These are phyloP conservation scores for Debaryomycetaceae sp. DNA, from an alignment of 1,139 yeast genomes.

Conservation along the genomic window DNA sequence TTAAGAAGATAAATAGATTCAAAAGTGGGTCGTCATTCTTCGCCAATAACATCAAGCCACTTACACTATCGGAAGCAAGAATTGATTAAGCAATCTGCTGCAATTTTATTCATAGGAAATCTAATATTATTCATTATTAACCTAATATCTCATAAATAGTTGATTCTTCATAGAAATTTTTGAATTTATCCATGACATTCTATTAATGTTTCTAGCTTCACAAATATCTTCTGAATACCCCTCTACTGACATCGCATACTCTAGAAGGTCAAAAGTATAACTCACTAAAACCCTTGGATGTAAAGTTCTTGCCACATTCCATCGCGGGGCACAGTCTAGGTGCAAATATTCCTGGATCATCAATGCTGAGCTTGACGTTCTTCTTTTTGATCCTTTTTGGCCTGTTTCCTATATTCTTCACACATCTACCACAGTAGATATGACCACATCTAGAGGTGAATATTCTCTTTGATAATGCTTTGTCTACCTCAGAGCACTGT, in stretches of 20 bases:
- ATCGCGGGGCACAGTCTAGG: slow-evolving; percentile 47
- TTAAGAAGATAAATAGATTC: slow-evolving; percentile 69
- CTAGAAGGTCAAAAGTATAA: slow-evolving; percentile 22
- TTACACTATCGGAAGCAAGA: slow-evolving; percentile 49
- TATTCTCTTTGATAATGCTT: slow-evolving; percentile 61
- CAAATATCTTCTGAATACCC: neutral
- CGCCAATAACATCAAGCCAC: slow-evolving; percentile 47
- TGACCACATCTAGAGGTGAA: slow-evolving; percentile 81
- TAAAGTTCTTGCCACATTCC: slow-evolving; percentile 34
- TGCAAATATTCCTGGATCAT: slow-evolving; percentile 45
- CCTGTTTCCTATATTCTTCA: slow-evolving; percentile 50
- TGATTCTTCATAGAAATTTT: neutral
- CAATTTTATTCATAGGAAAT: neutral
- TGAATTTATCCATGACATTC: neutral
- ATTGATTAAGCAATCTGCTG: slow-evolving; percentile 28
- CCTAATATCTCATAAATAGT: neutral
- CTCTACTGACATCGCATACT: neutral
- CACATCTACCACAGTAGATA: slow-evolving; percentile 83
- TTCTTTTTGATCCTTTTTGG: slow-evolving; percentile 19
- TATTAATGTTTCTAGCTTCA: neutral
- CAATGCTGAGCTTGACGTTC: slow-evolving; percentile 24
- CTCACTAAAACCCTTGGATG: slow-evolving; percentile 33
- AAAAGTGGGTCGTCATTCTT: slow-evolving; percentile 45
- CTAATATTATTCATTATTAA: no score
- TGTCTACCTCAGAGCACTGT: slow-evolving; percentile 52